Evolutionary conservation across 2,329 filamentous ascomycete genomes (phyloP), one percentile per base, ranked within the genome.

Genomic region (Fonsecaea pedrosoi): DNA sequence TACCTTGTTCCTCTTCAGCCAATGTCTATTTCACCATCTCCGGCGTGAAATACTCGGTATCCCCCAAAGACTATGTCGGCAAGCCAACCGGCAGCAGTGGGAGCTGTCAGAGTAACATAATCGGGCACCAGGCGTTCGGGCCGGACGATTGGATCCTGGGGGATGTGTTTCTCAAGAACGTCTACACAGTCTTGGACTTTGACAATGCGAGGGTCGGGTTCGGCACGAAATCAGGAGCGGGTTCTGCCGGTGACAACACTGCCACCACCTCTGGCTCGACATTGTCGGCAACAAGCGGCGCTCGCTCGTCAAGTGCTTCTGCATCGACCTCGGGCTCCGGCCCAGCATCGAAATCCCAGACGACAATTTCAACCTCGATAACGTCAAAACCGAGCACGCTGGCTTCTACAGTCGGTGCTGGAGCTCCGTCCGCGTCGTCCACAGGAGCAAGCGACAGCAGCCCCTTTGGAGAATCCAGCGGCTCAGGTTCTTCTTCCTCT

Each of bases 141-240:
- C 83, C 72, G 73, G 75, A 80, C 38, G 79, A 88, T 34, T 96
- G 92, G 92, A 82, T 97, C n/a, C 78, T 96, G 0, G 93, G 93
- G 1, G 92, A 93, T 71, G 87, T 90, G 0, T 96, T 96, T 73
- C 79, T 97, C 68, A 96, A 96, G 81, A 96, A 96, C 72, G 92
- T 96, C 15, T 96, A 96, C 75, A 83, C 87, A 1, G 89, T 95
- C 30, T 96, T 96, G 76, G 93, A 97, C 76, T 87, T 86, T 61
- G 92, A 94, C 58, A 74, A 80, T 42, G 73, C 73, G 40, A 74
- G 76, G 50, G 75, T 82, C 45, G 81, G 80, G 2, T 68, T 71
- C 50, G 56, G 66, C 4, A 65, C 74, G 21, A 55, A 53, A 15
- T 60, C 69, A 32, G 54, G 50, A 58, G 54, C 68, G 25, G 54